These are phyloP conservation scores for Coccomyxa subellipsoidea DNA, from an alignment of 163 green algal species.

Conservation along the genomic window DNA sequence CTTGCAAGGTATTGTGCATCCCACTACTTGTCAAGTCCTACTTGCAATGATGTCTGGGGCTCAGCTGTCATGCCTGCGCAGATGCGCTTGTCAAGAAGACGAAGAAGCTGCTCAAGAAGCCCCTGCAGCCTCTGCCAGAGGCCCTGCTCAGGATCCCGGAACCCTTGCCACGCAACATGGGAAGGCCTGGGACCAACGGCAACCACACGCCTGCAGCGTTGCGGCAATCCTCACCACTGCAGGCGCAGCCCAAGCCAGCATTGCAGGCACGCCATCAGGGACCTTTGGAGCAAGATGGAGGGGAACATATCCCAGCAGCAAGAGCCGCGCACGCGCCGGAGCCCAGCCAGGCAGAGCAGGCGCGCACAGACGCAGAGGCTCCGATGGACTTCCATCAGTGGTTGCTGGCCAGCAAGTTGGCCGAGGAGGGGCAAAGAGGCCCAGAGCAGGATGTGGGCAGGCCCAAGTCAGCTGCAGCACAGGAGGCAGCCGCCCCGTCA, in stretches of 20 bases:
- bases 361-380: not conserved
- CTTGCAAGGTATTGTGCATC: no score
- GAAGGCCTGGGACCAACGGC: no score
- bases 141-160: not conserved
- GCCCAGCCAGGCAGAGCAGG: not conserved
- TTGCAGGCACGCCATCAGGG: no score
- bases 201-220: no score
- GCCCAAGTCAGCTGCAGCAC: not conserved
- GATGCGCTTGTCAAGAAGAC: not conserved
- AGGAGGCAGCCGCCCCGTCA: not conserved
- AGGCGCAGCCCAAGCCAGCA: no score
- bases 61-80: not conserved
- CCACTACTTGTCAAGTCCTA: no score
- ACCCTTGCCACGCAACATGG: not conserved
- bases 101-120: not conserved
- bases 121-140: not conserved
- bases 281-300: no score
- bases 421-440: not conserved
- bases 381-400: not conserved
- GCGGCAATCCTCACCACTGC: no score
- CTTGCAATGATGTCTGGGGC: no score
- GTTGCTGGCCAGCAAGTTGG: not conserved
- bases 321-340: no score
- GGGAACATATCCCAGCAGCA: no score
- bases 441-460: not conserved